Percentiles rank a stretch among this genome's conserved stretches.
Conservation (phyloP, 192 early-diverging fungal genomes). For the Entomortierella chlamydospora region DNA sequence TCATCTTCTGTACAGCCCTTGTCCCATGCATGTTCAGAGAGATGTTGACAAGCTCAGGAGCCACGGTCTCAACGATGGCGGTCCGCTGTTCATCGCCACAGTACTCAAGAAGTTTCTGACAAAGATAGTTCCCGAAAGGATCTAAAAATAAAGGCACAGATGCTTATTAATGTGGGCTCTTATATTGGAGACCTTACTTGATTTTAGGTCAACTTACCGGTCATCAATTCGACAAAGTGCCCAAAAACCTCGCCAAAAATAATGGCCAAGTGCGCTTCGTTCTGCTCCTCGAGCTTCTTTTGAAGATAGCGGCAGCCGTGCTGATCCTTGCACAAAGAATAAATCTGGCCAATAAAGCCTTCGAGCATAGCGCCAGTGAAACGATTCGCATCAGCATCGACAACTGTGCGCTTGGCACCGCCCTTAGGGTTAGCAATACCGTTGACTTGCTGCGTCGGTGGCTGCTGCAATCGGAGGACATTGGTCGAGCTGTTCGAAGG, state of each 20-base stretch:
- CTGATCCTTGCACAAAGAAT: conserved; percentile 88
- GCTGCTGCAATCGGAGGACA: conserved; percentile 36
- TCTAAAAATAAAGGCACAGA: conserved; percentile 55
- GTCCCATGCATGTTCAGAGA: conserved; percentile 94
- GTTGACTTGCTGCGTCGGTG: conserved; percentile 6
- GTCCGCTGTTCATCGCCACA: conserved; percentile 82
- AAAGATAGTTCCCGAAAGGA: conserved; percentile 94
- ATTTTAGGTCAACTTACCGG: conserved; percentile 58
- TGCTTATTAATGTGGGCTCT: not conserved
- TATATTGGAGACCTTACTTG: not conserved
- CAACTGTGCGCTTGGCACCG: conserved; percentile 28
- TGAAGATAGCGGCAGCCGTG: conserved; percentile 90
- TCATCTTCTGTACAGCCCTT: conserved; percentile 92
- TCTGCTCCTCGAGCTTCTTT: conserved; percentile 85
- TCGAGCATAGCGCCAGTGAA: conserved; percentile 76
- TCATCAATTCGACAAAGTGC: conserved; percentile 87
- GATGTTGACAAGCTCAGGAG: conserved; percentile 80
- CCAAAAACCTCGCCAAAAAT: conserved; percentile 83
- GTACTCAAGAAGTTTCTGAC: conserved; percentile 88
- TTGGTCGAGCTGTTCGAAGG: conserved; percentile 23
- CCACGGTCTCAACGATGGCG: conserved; percentile 76
- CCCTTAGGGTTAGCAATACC: conserved; percentile 23
- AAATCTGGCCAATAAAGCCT: conserved; percentile 80
- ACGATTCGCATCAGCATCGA: conserved; percentile 67
- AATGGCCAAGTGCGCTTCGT: conserved; percentile 67